phyloP scores from a whole-genome alignment of 768 basidiomycete genomes.

The Tricholoma flavovirens region DNA sequence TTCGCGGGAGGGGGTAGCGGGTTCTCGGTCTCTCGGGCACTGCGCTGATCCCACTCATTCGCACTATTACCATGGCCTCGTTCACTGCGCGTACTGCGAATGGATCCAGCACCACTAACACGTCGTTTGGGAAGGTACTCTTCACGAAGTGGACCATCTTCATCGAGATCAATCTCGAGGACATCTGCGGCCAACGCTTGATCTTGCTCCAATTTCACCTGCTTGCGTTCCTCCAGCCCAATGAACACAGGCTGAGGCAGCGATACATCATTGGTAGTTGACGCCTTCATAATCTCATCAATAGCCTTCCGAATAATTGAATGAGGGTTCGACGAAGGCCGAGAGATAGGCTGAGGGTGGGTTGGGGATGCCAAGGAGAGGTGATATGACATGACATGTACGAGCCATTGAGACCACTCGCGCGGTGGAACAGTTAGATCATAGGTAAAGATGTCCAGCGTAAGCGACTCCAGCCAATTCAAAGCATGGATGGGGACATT shows the following conservation, averaged over 20 bases:
- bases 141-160: conserved; percentile 76
- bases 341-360: conserved; percentile 70
- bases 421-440: conserved; percentile 61
- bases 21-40: conserved; percentile 19
- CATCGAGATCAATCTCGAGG: conserved; percentile 74
- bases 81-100: conserved; percentile 13
- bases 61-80: conserved; percentile 4
- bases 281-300: conserved; percentile 60
- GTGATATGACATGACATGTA: conserved; percentile 61
- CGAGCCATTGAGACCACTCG: conserved; percentile 70
- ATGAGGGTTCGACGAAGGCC: conserved; percentile 69
- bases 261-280: conserved; percentile 25
- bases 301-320: conserved; percentile 62
- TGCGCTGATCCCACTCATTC: conserved; percentile 12
- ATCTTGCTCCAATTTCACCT: conserved; percentile 44
- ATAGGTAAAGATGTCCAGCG: conserved; percentile 64
- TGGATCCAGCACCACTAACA: conserved; percentile 29
- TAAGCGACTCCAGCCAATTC: conserved; percentile 66
- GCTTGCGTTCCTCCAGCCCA: conserved; percentile 60
- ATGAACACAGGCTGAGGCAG: conserved; percentile 64
- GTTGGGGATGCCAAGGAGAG: conserved; percentile 51
- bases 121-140: conserved; percentile 77
- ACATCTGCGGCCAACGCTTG: conserved; percentile 39
- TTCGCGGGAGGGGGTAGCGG: conserved; percentile 66
- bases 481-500: conserved; percentile 64